These are phyloP conservation scores for Amanita brunnescens DNA, from an alignment of 768 basidiomycete genomes.

Conservation along the genomic window DNA sequence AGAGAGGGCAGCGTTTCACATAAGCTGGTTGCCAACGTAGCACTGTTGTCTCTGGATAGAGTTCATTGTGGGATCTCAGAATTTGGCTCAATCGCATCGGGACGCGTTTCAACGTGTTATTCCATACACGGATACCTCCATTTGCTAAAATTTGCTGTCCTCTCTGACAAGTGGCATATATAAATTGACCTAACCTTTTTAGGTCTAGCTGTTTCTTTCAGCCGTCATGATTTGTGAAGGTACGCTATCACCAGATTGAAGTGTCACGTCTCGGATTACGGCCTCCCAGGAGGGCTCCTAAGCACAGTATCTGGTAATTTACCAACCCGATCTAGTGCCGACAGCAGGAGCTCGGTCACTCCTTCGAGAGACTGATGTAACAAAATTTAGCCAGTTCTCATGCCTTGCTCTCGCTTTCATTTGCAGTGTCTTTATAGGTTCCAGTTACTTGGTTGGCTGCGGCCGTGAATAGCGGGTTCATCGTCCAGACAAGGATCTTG, in stretches of 20 bases:
- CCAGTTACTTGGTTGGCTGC: conserved; percentile 24
- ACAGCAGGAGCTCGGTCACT: conserved; percentile 19
- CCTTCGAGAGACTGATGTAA: conserved; percentile 20
- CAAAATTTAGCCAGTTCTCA: conserved; percentile 23
- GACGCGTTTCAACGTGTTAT: conserved; percentile 1
- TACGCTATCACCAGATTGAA: conserved; percentile 34
- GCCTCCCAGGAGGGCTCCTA: conserved; percentile 20
- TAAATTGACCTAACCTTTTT: conserved; percentile 32
- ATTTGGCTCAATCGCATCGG: background rate
- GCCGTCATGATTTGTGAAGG: conserved; percentile 28
- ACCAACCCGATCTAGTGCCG: conserved; percentile 24
- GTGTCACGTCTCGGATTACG: conserved; percentile 24
- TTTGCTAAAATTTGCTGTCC: conserved; percentile 13
- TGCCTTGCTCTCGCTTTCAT: conserved; percentile 14
- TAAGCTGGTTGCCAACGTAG: background rate
- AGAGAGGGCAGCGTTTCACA: conserved; percentile 1
- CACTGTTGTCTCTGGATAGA: background rate
- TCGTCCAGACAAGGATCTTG: conserved; percentile 27
- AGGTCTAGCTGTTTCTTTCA: conserved; percentile 25
- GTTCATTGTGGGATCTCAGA: background rate
- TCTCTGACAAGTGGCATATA: conserved; percentile 22
- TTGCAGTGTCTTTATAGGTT: conserved; percentile 27
- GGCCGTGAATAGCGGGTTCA: conserved; percentile 35
- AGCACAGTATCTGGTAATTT: conserved; percentile 29
- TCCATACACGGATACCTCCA: background rate